Evolutionary conservation across 1,139 yeast species (phyloP).

Genomic region (Casaregolazyma suthepensis): DNA sequence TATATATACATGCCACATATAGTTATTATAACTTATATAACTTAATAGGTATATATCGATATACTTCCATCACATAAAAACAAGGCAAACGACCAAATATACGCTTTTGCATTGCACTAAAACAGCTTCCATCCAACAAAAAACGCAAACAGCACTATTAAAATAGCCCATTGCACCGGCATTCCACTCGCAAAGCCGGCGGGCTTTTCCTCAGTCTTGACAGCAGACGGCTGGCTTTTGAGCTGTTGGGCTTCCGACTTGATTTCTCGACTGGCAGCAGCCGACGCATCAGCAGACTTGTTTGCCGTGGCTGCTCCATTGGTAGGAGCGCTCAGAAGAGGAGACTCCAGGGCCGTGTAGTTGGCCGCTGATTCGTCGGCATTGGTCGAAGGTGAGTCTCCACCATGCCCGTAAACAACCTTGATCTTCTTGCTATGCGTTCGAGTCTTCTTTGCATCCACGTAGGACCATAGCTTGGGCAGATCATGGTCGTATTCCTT

Average conservation of each 20-base stretch:
- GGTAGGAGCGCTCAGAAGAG: conserved; percentile 2
- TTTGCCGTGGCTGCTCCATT: conserved; percentile 10
- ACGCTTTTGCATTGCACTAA: conserved; percentile 25
- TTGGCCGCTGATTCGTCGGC: conserved; percentile 13
- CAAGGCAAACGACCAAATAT: background rate
- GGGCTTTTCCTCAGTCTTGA: background rate
- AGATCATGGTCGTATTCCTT: conserved; percentile 35
- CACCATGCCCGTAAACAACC: conserved; percentile 13
- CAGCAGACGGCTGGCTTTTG: conserved; percentile 12
- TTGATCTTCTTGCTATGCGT: conserved; percentile 67
- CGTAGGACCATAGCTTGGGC: conserved; percentile 64
- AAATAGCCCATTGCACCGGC: conserved; percentile 46
- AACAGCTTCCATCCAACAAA: conserved; percentile 56
- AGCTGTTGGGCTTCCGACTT: conserved; percentile 19
- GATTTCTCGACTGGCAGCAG: conserved; percentile 21
- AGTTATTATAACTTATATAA: background rate
- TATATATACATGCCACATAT: background rate
- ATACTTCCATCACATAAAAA: background rate
- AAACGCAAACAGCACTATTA: conserved; percentile 51
- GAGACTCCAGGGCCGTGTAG: conserved; percentile 7
- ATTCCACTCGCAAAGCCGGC: conserved; percentile 35
- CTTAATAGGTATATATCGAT: background rate
- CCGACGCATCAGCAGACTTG: conserved; percentile 12
- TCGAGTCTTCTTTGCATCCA: conserved; percentile 36
- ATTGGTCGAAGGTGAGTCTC: background rate